These are phyloP conservation scores for Peronospora farinosa DNA, from an alignment of 352 stramenopile species.

Conservation along the genomic window DNA sequence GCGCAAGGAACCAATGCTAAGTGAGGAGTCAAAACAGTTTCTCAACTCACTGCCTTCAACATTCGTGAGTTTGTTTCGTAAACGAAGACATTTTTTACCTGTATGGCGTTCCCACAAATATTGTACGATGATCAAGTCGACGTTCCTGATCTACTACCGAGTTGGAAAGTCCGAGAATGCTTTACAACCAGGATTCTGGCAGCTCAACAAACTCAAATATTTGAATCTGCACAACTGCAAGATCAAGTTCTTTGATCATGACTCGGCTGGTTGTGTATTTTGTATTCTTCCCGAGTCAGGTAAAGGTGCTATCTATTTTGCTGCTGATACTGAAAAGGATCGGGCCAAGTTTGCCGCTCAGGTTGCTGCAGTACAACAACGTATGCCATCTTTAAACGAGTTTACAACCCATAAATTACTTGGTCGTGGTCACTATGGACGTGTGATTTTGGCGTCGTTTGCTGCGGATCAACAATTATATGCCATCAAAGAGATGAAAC, in stretches of 20 bases:
- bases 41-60: slow-evolving; percentile 76
- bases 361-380: slow-evolving; percentile 52
- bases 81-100: slow-evolving; percentile 69
- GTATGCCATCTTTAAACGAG: slow-evolving; percentile 44
- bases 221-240: slow-evolving; percentile 70
- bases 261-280: slow-evolving; percentile 74
- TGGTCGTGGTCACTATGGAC: slow-evolving; percentile 77
- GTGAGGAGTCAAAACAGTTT: slow-evolving; percentile 77
- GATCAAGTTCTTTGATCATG: slow-evolving; percentile 74
- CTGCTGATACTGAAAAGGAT: slow-evolving; percentile 79
- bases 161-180: slow-evolving; percentile 51
- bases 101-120: slow-evolving; percentile 85
- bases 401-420: slow-evolving; percentile 82
- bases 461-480: slow-evolving; percentile 51
- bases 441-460: slow-evolving; percentile 60
- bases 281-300: slow-evolving; percentile 62
- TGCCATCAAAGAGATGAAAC: slow-evolving; percentile 87
- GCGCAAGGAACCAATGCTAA: slow-evolving; percentile 60
- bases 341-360: slow-evolving; percentile 69
- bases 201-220: slow-evolving; percentile 55
- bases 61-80: slow-evolving; percentile 83
- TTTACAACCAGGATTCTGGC: slow-evolving; percentile 14
- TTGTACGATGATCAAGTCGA: slow-evolving; percentile 85
- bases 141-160: slow-evolving; percentile 79
- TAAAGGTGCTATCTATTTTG: slow-evolving; percentile 65